These are phyloP conservation scores for Suillus paluster DNA, from an alignment of 768 basidiomycete species.

Conservation along the genomic window DNA sequence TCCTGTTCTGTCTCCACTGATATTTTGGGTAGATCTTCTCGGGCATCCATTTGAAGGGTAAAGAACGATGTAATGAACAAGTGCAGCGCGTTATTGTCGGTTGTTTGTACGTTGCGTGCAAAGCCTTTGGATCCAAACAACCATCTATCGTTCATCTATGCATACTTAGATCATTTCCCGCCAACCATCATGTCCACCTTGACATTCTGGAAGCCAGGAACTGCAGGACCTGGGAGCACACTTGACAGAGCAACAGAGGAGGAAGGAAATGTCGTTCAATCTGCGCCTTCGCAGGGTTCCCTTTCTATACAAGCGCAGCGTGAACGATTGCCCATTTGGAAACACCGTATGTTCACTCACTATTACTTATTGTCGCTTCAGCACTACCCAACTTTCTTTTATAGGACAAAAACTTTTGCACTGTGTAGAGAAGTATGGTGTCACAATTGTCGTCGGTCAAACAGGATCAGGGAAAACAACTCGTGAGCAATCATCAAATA, in stretches of 20 bases:
- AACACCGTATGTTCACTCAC: slow-evolving; percentile 65
- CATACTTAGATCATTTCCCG: slow-evolving; percentile 2
- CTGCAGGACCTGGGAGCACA: slow-evolving; percentile 80
- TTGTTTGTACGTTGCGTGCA: slow-evolving; percentile 11
- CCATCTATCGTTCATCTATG: background rate
- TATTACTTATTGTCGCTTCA: background rate
- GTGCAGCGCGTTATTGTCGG: background rate
- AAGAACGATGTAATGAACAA: background rate
- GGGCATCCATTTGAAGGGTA: slow-evolving; percentile 30
- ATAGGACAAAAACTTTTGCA: slow-evolving; percentile 81
- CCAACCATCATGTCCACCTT: slow-evolving; percentile 49
- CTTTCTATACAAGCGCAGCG: slow-evolving; percentile 77
- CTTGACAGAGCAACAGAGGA: slow-evolving; percentile 82
- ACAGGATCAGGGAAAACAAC: slow-evolving; percentile 99
- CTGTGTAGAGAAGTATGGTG: slow-evolving; percentile 81
- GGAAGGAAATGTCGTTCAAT: slow-evolving; percentile 73
- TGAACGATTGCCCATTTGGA: slow-evolving; percentile 86
- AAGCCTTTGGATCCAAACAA: slow-evolving; percentile 9
- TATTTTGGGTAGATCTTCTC: slow-evolving; percentile 54
- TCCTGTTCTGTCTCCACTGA: slow-evolving; percentile 68
- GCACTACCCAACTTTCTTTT: slow-evolving; percentile 1
- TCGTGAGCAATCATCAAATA: slow-evolving; percentile 55
- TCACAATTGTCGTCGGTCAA: slow-evolving; percentile 89
- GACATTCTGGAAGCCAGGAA: slow-evolving; percentile 92
- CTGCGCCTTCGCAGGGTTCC: slow-evolving; percentile 56